Conservation (phyloP, 257 asterid species). For the Asclepias syriaca region DNA sequence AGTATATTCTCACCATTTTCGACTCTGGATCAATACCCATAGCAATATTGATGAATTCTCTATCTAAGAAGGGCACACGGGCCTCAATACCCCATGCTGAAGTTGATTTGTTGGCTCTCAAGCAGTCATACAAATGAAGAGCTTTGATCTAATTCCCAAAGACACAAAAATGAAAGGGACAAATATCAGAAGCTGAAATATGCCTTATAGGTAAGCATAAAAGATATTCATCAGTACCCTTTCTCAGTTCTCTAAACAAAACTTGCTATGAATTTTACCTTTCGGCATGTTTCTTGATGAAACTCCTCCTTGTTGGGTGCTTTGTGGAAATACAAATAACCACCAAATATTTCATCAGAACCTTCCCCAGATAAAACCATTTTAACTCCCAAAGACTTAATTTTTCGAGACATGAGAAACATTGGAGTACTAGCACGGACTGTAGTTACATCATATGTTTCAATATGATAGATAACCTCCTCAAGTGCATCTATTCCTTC, state of each 20-base stretch:
- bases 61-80: slow-evolving; percentile 97
- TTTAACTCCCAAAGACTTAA: slow-evolving; percentile 90
- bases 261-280: slow-evolving; percentile 38
- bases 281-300: slow-evolving; percentile 90
- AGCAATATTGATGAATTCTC: slow-evolving; percentile 82
- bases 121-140: slow-evolving; percentile 96
- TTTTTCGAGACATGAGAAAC: slow-evolving; percentile 97
- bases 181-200: slow-evolving; percentile 9
- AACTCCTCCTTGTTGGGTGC: slow-evolving; percentile 96
- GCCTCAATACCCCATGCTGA: slow-evolving; percentile 99
- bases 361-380: slow-evolving; percentile 99
- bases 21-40: slow-evolving; percentile 92
- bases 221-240: not conserved
- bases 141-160: slow-evolving; percentile 70
- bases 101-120: slow-evolving; percentile 96
- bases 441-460: slow-evolving; percentile 97
- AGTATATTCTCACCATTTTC: slow-evolving; percentile 64
- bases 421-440: slow-evolving; percentile 98
- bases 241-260: not conserved
- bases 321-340: slow-evolving; percentile 93
- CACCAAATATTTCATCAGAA: slow-evolving; percentile 96
- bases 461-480: slow-evolving; percentile 90
- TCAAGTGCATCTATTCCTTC: slow-evolving; percentile 98
- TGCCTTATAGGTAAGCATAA: not conserved
- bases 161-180: not conserved